Conservation (phyloP, 2,329 filamentous ascomycete species). For the Aureobasidium mangrovei region DNA sequence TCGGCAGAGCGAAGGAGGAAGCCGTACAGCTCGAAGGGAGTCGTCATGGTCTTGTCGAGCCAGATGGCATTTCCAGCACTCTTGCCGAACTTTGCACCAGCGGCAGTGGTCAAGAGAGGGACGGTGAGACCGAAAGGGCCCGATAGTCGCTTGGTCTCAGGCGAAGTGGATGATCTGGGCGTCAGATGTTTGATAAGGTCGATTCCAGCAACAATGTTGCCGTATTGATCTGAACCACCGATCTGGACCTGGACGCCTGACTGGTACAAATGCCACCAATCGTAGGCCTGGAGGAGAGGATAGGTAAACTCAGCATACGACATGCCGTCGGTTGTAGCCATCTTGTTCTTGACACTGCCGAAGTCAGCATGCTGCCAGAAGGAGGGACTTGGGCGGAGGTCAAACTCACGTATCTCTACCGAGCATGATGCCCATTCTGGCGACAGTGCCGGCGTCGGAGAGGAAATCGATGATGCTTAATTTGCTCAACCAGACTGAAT, state of each 20-base stretch:
- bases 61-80: constrained; percentile 89
- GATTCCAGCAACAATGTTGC: constrained; percentile 87
- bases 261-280: constrained; percentile 85
- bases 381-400: constrained; percentile 9
- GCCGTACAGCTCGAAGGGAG: constrained; percentile 74
- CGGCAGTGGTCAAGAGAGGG: constrained; percentile 75
- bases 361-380: constrained; percentile 18
- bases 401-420: constrained; percentile 70
- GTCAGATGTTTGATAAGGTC: constrained; percentile 68
- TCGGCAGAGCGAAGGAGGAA: constrained; percentile 83
- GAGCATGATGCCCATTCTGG: constrained; percentile 79
- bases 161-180: constrained; percentile 33
- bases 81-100: constrained; percentile 90
- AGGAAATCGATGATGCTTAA: constrained; percentile 66
- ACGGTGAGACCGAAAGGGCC: constrained; percentile 77
- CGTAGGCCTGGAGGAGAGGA: constrained; percentile 88
- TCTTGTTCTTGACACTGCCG: constrained; percentile 64
- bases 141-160: constrained; percentile 33
- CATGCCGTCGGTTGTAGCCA: constrained; percentile 84
- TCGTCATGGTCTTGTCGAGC: constrained; percentile 76
- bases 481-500: constrained; percentile 61
- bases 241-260: constrained; percentile 73
- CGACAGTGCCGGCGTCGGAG: constrained; percentile 60
- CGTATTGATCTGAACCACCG: constrained; percentile 90
- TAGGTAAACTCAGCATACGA: constrained; percentile 90